Conservation (phyloP, 805 yeast species). For the Wickerhamomyces strasburgensis region DNA sequence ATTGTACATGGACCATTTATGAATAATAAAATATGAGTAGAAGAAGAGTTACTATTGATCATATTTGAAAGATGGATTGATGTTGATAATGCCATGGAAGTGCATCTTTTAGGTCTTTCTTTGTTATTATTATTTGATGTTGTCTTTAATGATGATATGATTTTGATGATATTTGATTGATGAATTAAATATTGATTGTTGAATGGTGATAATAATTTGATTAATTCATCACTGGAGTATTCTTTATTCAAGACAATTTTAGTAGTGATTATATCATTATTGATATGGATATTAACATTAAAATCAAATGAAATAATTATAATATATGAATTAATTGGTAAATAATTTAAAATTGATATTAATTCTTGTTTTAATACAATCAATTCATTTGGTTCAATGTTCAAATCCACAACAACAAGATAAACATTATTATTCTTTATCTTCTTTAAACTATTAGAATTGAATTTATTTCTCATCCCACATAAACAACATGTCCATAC, state of each 20-base stretch:
- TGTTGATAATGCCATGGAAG: slow-evolving; percentile 84
- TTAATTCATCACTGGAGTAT: no score
- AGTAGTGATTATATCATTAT: no score
- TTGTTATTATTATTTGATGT: slow-evolving; percentile 58
- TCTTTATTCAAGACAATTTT: no score
- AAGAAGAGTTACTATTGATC: slow-evolving; percentile 74
- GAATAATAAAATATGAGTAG: slow-evolving; percentile 81
- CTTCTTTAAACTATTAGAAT: no score
- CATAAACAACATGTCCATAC: slow-evolving; percentile 85
- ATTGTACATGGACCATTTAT: slow-evolving; percentile 92
- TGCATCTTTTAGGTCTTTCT: slow-evolving; percentile 71
- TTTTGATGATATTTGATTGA: no score
- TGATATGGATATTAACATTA: no score
- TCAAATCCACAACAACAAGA: slow-evolving; percentile 79
- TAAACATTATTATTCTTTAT: no score
- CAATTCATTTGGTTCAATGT: slow-evolving; percentile 80
- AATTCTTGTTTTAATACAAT: slow-evolving; percentile 70
- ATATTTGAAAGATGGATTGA: slow-evolving; percentile 67
- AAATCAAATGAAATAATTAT: no score
- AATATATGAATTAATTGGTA: no score
- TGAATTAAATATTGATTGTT: no score
- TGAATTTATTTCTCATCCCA: slow-evolving; percentile 60
- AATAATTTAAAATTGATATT: no score
- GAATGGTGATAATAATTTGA: background rate
- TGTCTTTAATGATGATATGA: slow-evolving; percentile 1